These are phyloP conservation scores for Acarospora socialis DNA, from an alignment of 2,329 filamentous ascomycete genomes.

Conservation along the genomic window DNA sequence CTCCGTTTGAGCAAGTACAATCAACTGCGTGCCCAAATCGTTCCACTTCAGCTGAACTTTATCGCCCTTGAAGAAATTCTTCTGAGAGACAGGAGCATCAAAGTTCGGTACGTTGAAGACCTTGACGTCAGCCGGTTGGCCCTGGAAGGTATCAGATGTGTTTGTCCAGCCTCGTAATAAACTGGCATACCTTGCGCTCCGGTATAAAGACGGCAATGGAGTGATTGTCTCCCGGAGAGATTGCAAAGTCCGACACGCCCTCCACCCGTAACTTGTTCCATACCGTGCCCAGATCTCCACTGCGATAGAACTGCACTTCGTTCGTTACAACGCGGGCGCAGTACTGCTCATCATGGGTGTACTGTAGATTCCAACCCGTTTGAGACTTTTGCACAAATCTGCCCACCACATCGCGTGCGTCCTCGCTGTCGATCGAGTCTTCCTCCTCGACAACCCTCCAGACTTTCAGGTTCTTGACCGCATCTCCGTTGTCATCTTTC, in stretches of 20 bases:
- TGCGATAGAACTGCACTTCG: constrained; percentile 94
- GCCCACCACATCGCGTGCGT: constrained; percentile 60
- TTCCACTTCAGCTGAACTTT: constrained; percentile 99
- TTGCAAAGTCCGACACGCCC: constrained; percentile 74
- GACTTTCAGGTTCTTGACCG: constrained; percentile 91
- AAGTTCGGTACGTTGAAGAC: constrained; percentile 91
- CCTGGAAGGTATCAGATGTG: constrained; percentile 37
- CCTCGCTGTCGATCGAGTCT: constrained; percentile 39
- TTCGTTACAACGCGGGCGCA: constrained; percentile 92
- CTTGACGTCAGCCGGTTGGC: constrained; percentile 84
- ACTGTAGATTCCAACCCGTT: constrained; percentile 94
- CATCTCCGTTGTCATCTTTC: constrained; percentile 88
- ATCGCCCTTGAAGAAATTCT: constrained; percentile 98
- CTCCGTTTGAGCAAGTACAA: constrained; percentile 93
- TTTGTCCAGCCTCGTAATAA: constrained; percentile 10
- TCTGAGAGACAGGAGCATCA: constrained; percentile 70
- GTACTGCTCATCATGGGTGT: constrained; percentile 82
- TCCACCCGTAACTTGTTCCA: constrained; percentile 95
- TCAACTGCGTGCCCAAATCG: constrained; percentile 71
- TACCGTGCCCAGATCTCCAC: constrained; percentile 66
- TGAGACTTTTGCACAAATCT: constrained; percentile 92
- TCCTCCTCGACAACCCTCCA: constrained; percentile 68
- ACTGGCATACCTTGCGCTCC: constrained; percentile 64
- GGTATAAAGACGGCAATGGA: constrained; percentile 91
- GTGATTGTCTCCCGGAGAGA: constrained; percentile 79